Conservation (phyloP, 192 early-diverging fungal species). For the Oehlia diaphana region DNA sequence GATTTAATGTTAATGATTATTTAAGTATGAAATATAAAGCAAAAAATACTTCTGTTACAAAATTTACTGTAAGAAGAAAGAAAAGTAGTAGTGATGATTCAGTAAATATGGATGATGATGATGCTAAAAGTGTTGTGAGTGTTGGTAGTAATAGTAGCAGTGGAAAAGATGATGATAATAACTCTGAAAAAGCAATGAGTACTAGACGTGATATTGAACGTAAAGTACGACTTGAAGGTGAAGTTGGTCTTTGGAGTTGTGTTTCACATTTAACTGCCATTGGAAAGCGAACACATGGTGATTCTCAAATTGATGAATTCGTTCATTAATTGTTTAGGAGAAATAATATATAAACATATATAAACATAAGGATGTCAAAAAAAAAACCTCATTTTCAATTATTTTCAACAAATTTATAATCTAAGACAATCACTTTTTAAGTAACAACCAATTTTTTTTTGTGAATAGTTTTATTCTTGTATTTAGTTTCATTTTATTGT, state of each 20-base stretch:
- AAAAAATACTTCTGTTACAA: slow-evolving; percentile 22
- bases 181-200: background rate
- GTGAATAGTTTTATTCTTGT: no score
- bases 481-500: no score
- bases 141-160: slow-evolving; percentile 1
- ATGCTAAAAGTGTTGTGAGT: slow-evolving; percentile 14
- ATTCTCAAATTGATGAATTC: slow-evolving; percentile 29
- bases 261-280: slow-evolving; percentile 17
- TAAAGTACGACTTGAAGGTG: slow-evolving; percentile 5
- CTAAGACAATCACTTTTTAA: no score
- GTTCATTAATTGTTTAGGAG: background rate
- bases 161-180: slow-evolving; percentile 1
- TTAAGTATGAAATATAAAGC: slow-evolving; percentile 26
- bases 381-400: no score
- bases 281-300: slow-evolving; percentile 19
- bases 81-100: background rate
- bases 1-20: slow-evolving; percentile 27
- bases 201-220: slow-evolving; percentile 8
- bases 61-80: slow-evolving; percentile 6
- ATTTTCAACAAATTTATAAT: no score
- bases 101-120: background rate
- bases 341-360: no score
- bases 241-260: slow-evolving; percentile 22
- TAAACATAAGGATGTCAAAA: no score
- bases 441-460: no score